These are phyloP conservation scores for Prunus mume DNA, from an alignment of 306 rosid species.

Conservation along the genomic window DNA sequence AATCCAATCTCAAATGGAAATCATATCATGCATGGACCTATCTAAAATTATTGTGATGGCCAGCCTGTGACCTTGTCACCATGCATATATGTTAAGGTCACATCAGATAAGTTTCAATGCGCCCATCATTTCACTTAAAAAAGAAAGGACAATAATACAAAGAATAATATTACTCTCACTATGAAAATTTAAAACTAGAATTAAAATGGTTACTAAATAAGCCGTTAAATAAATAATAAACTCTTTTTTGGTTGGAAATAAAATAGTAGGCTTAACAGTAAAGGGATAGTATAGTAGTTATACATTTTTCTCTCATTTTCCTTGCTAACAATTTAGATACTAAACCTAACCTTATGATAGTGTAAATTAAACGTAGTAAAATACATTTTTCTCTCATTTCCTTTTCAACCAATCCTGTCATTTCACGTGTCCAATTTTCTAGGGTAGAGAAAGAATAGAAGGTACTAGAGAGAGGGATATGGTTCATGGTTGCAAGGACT, in stretches of 20 bases:
- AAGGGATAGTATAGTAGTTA: too few relatives aligned
- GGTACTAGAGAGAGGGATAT: too few relatives aligned
- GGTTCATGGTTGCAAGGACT: background rate
- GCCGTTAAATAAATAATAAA: too few relatives aligned
- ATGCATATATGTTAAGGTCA: background rate
- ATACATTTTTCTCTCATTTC: background rate
- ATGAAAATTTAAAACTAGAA: too few relatives aligned
- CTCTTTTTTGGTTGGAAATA: too few relatives aligned
- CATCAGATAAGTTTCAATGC: constrained; percentile 1
- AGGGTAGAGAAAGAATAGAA: too few relatives aligned
- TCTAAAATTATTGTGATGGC: constrained; percentile 30
- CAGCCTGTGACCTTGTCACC: constrained; percentile 41
- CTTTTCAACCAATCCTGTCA: background rate
- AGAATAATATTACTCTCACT: background rate
- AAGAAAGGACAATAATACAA: background rate
- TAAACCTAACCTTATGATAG: too few relatives aligned
- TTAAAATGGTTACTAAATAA: too few relatives aligned
- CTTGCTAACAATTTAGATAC: too few relatives aligned
- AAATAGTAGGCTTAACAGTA: too few relatives aligned
- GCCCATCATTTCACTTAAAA: background rate
- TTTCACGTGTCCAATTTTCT: background rate
- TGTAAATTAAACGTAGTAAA: too few relatives aligned
- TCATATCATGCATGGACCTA: constrained; percentile 31
- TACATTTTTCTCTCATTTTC: too few relatives aligned
- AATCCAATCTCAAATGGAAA: constrained; percentile 22